Base-by-base conservation (phyloP, 371 early-diverging fungal species). In the Circinella minor region DNA sequence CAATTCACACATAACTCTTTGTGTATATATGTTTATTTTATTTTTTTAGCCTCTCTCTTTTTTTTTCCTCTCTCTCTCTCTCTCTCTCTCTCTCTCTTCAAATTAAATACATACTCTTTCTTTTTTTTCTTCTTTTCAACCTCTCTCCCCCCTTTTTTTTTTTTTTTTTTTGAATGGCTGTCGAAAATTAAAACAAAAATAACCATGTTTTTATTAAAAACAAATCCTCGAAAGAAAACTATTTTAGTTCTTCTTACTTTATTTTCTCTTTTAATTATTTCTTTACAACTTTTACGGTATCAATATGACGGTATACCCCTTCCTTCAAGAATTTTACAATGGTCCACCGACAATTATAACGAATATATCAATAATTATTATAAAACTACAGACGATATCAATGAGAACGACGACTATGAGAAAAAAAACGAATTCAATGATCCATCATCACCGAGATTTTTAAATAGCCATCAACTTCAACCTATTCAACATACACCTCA, bases 141-240 rank as follows among this genome's bases (percentile, higher is more conserved):
- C 57, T 63, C 64, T 37, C 43, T 46, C 60, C 57, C 20, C 38
- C 37, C 54, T 61, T 68, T 47, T 36, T 61, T 36, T 49, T 18
- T 48, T 61, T 61, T n/a, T 37, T 43, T 43, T 9, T 1, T 57
- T 69, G 69, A 63, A 54, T 68, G 27, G 61, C 68, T 20, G 62
- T 36, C 27, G 34, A 51, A 68, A 38, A 47, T 9, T 47, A 27
- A 2, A 27, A 36, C n/a, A 34, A 61, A 34, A 61, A 47, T 61
- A 66, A 55, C 47, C 65, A 71, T 71, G 71, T 71, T 67, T 62
- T 61, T 65, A 27, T 48, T 71, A 39, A 66, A 71, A 47, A 63
- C 66, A 15, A 66, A 68, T 55, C 55, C 73, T 36, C 57, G 57
- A 55, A 68, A 68, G 55, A 63, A 68, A 63, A 54, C 65, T 7